These are phyloP conservation scores for Sicyos edulis DNA, from an alignment of 306 rosid genomes.

Conservation along the genomic window DNA sequence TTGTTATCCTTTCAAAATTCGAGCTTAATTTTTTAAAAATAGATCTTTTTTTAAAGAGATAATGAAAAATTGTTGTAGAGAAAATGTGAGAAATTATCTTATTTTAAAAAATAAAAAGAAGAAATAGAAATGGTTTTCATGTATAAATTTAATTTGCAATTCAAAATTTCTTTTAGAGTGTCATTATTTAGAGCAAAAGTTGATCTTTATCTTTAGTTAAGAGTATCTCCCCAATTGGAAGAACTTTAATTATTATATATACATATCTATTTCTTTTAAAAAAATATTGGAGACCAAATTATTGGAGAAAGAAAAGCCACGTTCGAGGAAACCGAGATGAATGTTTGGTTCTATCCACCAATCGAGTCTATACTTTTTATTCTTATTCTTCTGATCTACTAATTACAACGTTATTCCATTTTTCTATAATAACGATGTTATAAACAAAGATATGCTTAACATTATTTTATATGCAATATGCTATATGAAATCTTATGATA, in stretches of 20 bases:
- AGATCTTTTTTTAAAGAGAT: too few species aligned
- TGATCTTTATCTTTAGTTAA: not conserved
- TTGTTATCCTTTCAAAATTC: too few species aligned
- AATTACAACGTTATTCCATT: not conserved
- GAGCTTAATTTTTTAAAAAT: too few species aligned
- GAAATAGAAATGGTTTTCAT: not conserved
- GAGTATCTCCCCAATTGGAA: not conserved
- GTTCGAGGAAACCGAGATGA: constrained; percentile 5
- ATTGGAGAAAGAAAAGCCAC: not conserved
- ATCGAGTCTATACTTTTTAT: not conserved
- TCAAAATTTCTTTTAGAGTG: not conserved
- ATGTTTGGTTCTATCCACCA: constrained; percentile 1
- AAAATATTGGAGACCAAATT: constrained; percentile 5
- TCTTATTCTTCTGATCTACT: constrained; percentile 9
- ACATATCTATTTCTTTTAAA: not conserved
- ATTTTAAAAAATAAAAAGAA: too few species aligned
- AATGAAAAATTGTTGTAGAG: too few species aligned
- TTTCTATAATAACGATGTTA: not conserved
- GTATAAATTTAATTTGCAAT: not conserved
- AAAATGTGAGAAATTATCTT: too few species aligned
- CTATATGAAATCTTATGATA: not conserved
- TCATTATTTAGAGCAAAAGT: too few species aligned
- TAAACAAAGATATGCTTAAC: not conserved
- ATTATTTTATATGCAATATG: not conserved
- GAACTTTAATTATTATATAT: not conserved